Base-by-base conservation (phyloP, 1,284 basidiomycete species). In the Sporisorium scitamineum region DNA sequence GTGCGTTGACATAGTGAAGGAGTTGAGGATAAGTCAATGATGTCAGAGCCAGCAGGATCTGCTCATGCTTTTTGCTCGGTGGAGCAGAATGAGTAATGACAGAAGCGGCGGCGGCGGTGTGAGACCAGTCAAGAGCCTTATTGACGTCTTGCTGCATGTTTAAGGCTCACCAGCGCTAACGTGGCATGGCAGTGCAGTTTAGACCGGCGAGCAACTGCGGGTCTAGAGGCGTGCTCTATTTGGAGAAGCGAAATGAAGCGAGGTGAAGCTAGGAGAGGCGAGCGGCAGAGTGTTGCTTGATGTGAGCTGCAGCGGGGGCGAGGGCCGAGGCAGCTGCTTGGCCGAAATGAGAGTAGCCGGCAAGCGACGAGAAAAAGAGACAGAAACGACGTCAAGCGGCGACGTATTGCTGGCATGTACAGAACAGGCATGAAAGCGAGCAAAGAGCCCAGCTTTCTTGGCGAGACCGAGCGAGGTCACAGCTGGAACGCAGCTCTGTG, bases 391-490 rank as follows among this genome's bases (percentile, higher is more conserved):
- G 52, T 59, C 62, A 65, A 54, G 53, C 47, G 54, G 63, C 53
- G 57, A 66, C 57, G 56, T 34, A 26, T 41, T n/a, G 37, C 44
- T 54, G 63, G 51, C 62, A 64, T 64, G 62, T 58, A 51, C n/a
- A 20, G n/a, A 8, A 5, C 37, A 39, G 29, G 31, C 54, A 26
- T 24, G n/a, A 26, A 58, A 58, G 54, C 48, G 50, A 60, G 41
- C 14, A 20, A n/a, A 26, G 16, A 31, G 29, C n/a, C n/a, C n/a
- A 22, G 29, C 29, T 32, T 34, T 13, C 20, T 34, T 50, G 14
- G 50, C 50, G 50, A 51, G 31, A 34, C 31, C 31, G 14, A 13
- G 29, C 27, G n/a, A 34, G 8, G 47, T 29, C 27, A 29, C 16
- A 16, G 26, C 27, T 48, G 24, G 47, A 27, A 18, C 14, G 24